Evolutionary conservation across 2,329 filamentous ascomycete species (phyloP).

Genomic region (Chaetomiaceae sp.): DNA sequence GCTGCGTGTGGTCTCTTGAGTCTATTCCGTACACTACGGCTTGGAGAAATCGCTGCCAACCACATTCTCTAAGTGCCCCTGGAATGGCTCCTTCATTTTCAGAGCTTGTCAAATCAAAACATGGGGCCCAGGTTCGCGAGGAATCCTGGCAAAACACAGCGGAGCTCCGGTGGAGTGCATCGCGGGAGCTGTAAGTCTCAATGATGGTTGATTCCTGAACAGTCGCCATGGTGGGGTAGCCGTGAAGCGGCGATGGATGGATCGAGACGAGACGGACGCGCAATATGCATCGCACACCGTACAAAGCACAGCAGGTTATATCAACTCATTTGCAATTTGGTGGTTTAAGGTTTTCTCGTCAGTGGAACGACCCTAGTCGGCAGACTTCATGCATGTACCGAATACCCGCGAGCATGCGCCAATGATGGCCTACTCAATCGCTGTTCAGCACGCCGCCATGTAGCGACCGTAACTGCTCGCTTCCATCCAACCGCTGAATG

Average conservation of each 20-base stretch:
- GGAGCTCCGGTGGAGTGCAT: no score
- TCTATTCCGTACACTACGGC: neutral
- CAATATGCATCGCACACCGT: no score
- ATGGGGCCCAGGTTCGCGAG: neutral
- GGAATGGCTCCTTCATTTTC: neutral
- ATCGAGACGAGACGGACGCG: no score
- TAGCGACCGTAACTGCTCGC: neutral
- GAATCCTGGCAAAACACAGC: no score
- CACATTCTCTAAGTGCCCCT: neutral
- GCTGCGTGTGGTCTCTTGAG: neutral
- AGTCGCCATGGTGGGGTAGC: no score
- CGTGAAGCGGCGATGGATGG: no score
- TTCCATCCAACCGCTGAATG: neutral
- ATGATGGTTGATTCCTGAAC: no score
- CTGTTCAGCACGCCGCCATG: neutral
- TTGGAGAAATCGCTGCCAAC: constrained; percentile 4
- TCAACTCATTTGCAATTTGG: no score
- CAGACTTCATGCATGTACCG: neutral
- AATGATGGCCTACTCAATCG: neutral
- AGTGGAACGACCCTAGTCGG: no score
- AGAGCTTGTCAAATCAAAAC: neutral
- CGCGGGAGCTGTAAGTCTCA: no score
- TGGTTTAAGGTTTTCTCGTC: no score
- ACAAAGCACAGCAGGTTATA: no score
- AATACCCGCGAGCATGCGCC: neutral